These are phyloP conservation scores for Cucurbita argyrosperma DNA, from an alignment of 306 rosid species.

Conservation along the genomic window DNA sequence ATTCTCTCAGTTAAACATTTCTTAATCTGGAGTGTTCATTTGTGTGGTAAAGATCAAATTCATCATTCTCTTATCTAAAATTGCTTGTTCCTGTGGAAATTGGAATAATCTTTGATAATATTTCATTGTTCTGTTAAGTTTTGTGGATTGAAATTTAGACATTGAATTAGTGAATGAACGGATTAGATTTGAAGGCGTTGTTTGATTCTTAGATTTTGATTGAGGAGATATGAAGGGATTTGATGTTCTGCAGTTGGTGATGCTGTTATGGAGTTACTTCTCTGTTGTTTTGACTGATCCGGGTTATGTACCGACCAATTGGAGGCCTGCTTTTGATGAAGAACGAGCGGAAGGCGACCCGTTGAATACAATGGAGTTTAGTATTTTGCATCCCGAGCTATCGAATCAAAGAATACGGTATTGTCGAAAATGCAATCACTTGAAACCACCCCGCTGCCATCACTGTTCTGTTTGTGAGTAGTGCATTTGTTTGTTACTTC, in stretches of 20 bases:
- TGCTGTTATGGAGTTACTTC: conserved; percentile 96
- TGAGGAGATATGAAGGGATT: conserved; percentile 4
- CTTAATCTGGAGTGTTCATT: not conserved
- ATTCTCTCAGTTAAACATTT: not conserved
- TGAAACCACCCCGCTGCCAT: conserved; percentile 88
- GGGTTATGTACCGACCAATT: conserved; percentile 76
- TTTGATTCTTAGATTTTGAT: not conserved
- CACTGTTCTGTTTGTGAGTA: conserved; percentile 98
- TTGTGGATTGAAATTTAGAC: not conserved
- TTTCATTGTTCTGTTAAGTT: not conserved
- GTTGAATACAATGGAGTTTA: conserved; percentile 50
- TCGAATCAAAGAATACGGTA: conserved; percentile 50
- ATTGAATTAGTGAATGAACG: not conserved
- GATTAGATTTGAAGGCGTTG: not conserved
- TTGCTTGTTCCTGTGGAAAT: not conserved
- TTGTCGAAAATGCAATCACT: conserved; percentile 81
- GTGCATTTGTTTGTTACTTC: not conserved
- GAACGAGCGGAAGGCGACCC: conserved; percentile 89
- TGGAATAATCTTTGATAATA: not conserved
- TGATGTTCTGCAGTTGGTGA: conserved; percentile 53
- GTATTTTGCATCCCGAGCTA: conserved; percentile 27
- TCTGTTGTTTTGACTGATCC: conserved; percentile 93
- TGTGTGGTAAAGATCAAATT: not conserved
- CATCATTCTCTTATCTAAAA: not conserved
- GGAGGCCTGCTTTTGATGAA: conserved; percentile 84